A percentile compares a stretch with the other conserved stretches of the same genome.
These are phyloP conservation scores for Dissophora ornata DNA, from an alignment of 192 early-diverging fungal species.

Conservation along the genomic window DNA sequence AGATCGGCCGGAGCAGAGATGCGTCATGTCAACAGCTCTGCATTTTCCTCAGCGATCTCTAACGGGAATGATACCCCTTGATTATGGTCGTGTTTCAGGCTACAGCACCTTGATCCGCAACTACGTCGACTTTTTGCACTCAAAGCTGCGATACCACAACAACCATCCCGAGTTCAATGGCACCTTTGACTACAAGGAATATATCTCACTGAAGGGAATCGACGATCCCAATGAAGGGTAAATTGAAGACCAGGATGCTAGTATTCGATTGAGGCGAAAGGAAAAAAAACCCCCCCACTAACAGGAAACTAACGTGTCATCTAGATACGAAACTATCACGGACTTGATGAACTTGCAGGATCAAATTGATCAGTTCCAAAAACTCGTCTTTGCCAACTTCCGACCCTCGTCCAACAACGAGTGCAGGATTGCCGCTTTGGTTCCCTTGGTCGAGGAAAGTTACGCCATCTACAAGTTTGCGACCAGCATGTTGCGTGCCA, in stretches of 20 bases:
- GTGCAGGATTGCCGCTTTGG: slow-evolving; percentile 93
- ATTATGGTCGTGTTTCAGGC: too few relatives aligned
- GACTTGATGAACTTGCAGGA: slow-evolving; percentile 94
- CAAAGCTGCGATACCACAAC: slow-evolving; percentile 93
- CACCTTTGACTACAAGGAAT: slow-evolving; percentile 98
- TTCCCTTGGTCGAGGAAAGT: slow-evolving; percentile 97
- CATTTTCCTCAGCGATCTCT: too few relatives aligned
- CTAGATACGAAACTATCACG: slow-evolving; percentile 94
- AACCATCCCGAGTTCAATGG: slow-evolving; percentile 94
- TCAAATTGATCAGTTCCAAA: slow-evolving; percentile 91
- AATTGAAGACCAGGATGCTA: slow-evolving; percentile 1
- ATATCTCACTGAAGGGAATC: slow-evolving; percentile 90
- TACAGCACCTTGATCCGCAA: slow-evolving; percentile 90
- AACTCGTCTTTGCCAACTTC: slow-evolving; percentile 88
- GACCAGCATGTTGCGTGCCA: slow-evolving; percentile 94
- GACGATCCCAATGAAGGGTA: slow-evolving; percentile 99
- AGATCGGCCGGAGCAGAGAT: too few relatives aligned
- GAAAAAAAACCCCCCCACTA: not conserved
- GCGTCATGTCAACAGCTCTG: too few relatives aligned
- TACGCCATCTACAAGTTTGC: slow-evolving; percentile 97
- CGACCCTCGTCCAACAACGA: slow-evolving; percentile 88
- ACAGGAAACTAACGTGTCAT: not conserved
- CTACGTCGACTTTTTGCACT: slow-evolving; percentile 89
- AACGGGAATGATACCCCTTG: too few relatives aligned
- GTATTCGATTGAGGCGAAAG: too few relatives aligned